A percentile compares a stretch with the other conserved stretches of the same genome.
phyloP scores from a whole-genome alignment of 768 basidiomycete genomes.

The Roridomyces roridus region DNA sequence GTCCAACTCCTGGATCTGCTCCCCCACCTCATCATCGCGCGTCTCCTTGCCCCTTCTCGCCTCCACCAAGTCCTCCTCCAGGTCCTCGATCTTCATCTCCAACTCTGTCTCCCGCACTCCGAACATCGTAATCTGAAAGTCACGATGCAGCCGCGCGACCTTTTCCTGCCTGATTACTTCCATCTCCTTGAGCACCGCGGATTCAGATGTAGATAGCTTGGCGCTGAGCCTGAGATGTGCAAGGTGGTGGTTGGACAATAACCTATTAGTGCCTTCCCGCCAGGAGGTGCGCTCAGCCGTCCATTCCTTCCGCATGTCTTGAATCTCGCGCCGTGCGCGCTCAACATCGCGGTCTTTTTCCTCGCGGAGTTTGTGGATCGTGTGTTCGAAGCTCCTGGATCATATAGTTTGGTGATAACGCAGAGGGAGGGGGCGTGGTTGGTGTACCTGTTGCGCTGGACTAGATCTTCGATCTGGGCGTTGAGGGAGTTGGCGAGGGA shows the following conservation, averaged over 20 bases:
- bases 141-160: constrained; percentile 63
- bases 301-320: constrained; percentile 54
- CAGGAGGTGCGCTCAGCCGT: constrained; percentile 54
- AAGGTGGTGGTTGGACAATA: constrained; percentile 69
- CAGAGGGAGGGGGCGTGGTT: too few relatives aligned
- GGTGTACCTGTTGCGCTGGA: constrained; percentile 45
- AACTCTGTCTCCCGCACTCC: constrained; percentile 67
- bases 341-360: constrained; percentile 51
- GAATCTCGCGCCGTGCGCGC: constrained; percentile 48
- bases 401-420: constrained; percentile 27
- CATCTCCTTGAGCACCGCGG: constrained; percentile 57
- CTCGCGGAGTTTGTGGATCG: constrained; percentile 58
- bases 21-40: constrained; percentile 20
- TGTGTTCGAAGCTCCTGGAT: constrained; percentile 62
- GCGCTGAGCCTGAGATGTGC: constrained; percentile 63
- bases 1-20: constrained; percentile 31
- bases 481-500: constrained; percentile 64
- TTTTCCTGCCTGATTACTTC: constrained; percentile 63
- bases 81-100: constrained; percentile 54
- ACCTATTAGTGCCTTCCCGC: constrained; percentile 65
- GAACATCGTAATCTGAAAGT: constrained; percentile 72
- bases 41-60: constrained; percentile 2
- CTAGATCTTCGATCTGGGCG: constrained; percentile 75
- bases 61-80: constrained; percentile 50
- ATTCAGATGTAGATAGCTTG: constrained; percentile 60